These are phyloP conservation scores for Suhomyces taliae DNA, from an alignment of 1,139 yeast genomes.

Conservation along the genomic window DNA sequence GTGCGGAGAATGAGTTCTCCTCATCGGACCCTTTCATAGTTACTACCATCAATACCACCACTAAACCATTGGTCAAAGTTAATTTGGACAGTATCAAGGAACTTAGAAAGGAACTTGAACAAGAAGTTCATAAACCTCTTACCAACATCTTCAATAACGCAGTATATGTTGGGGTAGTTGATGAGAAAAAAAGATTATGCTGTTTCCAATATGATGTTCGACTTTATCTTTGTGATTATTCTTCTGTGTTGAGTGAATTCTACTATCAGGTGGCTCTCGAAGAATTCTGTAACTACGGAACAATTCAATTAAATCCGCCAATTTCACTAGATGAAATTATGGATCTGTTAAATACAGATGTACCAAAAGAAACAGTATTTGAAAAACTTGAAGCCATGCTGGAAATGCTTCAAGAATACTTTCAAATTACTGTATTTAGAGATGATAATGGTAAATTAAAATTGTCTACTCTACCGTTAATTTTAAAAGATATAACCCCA, in stretches of 20 bases:
- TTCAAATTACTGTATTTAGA: conserved; percentile 47
- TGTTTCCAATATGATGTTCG: conserved; percentile 83
- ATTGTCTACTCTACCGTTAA: conserved; percentile 61
- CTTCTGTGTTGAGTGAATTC: conserved; percentile 62
- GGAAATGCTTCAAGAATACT: conserved; percentile 83
- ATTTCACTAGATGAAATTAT: conserved; percentile 31
- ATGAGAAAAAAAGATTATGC: conserved; percentile 63
- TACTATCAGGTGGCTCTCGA: conserved; percentile 79
- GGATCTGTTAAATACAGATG: conserved; percentile 24
- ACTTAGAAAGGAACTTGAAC: conserved; percentile 53
- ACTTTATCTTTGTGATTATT: conserved; percentile 78
- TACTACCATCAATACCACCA: neutral
- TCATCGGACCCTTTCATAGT: too few species aligned
- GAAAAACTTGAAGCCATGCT: conserved; percentile 46
- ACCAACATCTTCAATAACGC: conserved; percentile 70
- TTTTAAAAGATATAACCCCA: conserved; percentile 65
- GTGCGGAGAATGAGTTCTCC: neutral
- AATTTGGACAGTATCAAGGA: conserved; percentile 58
- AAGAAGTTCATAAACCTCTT: conserved; percentile 48
- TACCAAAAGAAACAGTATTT: conserved; percentile 23
- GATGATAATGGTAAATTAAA: conserved; percentile 26
- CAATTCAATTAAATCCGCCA: conserved; percentile 45
- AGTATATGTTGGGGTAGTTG: conserved; percentile 82
- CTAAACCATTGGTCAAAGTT: conserved; percentile 28
- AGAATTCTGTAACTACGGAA: conserved; percentile 84